These are phyloP conservation scores for Earliella scabrosa DNA, from an alignment of 1,284 basidiomycete genomes.

Conservation along the genomic window DNA sequence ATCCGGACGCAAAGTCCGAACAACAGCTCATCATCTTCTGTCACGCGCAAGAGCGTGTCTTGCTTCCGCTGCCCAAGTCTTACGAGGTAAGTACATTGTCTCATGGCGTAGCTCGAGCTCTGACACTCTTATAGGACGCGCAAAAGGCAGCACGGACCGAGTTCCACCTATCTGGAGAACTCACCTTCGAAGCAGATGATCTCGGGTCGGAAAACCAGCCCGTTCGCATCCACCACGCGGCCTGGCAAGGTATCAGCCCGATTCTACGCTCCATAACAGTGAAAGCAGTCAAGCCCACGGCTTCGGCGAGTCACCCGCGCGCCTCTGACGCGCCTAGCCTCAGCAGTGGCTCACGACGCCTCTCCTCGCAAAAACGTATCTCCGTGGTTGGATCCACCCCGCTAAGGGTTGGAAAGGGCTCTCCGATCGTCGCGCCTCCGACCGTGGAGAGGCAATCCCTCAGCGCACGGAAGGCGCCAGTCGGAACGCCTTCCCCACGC, in stretches of 20 bases:
- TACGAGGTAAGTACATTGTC: constrained; percentile 15
- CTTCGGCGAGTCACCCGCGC: neutral
- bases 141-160: constrained; percentile 8
- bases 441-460: constrained; percentile 3
- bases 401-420: neutral
- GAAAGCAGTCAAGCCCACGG: neutral
- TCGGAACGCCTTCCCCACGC: neutral
- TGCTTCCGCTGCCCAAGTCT: constrained; percentile 22
- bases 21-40: constrained; percentile 26
- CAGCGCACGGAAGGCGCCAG: constrained; percentile 5
- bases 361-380: constrained; percentile 16
- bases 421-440: neutral
- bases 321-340: neutral
- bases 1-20: constrained; percentile 12
- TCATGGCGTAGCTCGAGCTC: neutral
- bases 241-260: constrained; percentile 28
- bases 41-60: constrained; percentile 19
- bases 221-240: constrained; percentile 27
- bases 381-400: constrained; percentile 5
- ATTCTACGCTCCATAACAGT: constrained; percentile 24
- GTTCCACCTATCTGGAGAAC: constrained; percentile 17
- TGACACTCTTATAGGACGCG: constrained; percentile 11
- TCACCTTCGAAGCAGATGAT: constrained; percentile 29
- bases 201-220: constrained; percentile 23
- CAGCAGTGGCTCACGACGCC: constrained; percentile 2